These are phyloP conservation scores for Fagopyrum esculentum DNA, from an alignment of 148 eudicot species.

Conservation along the genomic window DNA sequence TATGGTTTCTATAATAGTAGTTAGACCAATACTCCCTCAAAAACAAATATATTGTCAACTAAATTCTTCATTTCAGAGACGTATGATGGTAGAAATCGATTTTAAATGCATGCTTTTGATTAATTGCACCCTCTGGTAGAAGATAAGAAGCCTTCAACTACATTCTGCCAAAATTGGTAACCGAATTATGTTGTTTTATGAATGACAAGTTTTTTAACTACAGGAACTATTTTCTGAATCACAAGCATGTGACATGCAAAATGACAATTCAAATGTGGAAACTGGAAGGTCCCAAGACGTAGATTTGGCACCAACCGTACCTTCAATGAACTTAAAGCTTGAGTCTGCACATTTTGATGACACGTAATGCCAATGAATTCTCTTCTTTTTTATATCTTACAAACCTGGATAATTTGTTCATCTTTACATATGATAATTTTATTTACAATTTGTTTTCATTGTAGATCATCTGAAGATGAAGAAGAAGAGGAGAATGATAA, in stretches of 20 bases:
- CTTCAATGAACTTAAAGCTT: conserved; percentile 56
- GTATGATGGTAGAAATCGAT: background rate
- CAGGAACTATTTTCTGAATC: conserved; percentile 76
- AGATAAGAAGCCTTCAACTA: conserved; percentile 27
- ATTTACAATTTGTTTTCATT: conserved; percentile 13
- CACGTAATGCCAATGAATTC: conserved; percentile 32
- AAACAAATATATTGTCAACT: background rate
- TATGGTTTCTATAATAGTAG: too few species aligned
- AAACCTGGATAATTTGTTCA: background rate
- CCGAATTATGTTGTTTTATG: conserved; percentile 14
- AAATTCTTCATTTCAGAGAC: background rate
- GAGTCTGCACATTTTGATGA: conserved; percentile 78
- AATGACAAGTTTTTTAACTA: too few species aligned
- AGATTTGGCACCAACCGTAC: conserved; percentile 58
- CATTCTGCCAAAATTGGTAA: conserved; percentile 73
- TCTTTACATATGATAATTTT: conserved; percentile 8
- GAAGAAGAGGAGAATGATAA: conserved; percentile 81
- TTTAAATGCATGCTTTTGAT: conserved; percentile 10
- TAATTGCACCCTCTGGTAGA: conserved; percentile 29
- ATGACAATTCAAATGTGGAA: conserved; percentile 27
- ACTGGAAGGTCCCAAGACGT: conserved; percentile 35
- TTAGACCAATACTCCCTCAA: too few species aligned
- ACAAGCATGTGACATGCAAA: conserved; percentile 34
- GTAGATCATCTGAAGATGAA: conserved; percentile 57
- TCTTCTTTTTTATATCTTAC: background rate